Conservation (phyloP, 1,284 basidiomycete genomes). For the Termitomyces sp. region DNA sequence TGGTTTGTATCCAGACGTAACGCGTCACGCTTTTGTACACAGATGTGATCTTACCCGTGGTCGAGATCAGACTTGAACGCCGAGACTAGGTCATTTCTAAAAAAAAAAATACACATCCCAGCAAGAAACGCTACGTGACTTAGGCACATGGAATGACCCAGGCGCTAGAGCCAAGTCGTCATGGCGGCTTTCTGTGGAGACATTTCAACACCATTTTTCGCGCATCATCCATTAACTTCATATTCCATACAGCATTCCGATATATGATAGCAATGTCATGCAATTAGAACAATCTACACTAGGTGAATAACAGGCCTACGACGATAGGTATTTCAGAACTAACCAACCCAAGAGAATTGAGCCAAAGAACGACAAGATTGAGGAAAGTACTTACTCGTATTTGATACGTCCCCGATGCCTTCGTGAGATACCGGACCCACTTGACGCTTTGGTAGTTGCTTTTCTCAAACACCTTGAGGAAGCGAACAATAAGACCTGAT, state of each 20-base stretch:
- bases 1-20: no score
- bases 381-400: slow-evolving; percentile 59
- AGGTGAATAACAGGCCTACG: background rate
- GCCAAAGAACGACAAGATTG: background rate
- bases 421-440: slow-evolving; percentile 89
- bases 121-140: no score
- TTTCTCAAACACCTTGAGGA: slow-evolving; percentile 98
- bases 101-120: no score
- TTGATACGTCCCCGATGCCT: slow-evolving; percentile 84
- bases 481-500: slow-evolving; percentile 92
- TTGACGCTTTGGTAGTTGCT: slow-evolving; percentile 88
- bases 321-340: slow-evolving; percentile 9
- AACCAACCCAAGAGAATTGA: slow-evolving; percentile 6
- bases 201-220: background rate
- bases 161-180: no score
- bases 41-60: no score
- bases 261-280: background rate
- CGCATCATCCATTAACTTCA: background rate
- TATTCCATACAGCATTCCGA: background rate
- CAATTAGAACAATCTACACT: background rate
- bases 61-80: no score
- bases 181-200: no score
- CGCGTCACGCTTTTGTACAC: no score
- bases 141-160: no score
- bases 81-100: no score